phyloP scores from a whole-genome alignment of 2,329 filamentous ascomycete genomes.

The Monosporascus sp. region DNA sequence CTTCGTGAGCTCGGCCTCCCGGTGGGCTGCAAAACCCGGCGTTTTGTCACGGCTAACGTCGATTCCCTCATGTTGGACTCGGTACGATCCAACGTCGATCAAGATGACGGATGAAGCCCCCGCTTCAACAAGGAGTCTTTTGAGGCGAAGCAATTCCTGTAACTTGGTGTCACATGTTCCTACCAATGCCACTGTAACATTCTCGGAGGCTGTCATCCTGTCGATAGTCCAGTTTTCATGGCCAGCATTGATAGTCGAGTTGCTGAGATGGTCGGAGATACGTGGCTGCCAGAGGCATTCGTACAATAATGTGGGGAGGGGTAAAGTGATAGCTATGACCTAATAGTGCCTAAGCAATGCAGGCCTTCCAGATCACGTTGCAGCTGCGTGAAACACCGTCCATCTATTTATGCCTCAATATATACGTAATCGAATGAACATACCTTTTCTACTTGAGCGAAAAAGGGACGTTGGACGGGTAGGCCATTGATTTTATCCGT shows the following conservation, averaged over 20 bases:
- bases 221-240: background rate
- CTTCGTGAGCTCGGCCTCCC: conserved; percentile 24
- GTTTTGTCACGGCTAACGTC: conserved; percentile 33
- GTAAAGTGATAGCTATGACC: background rate
- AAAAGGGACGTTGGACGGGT: no score
- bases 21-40: conserved; percentile 33
- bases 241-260: no score
- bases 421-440: background rate
- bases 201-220: background rate
- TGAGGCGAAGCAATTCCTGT: conserved; percentile 49
- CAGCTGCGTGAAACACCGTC: background rate
- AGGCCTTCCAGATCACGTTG: background rate
- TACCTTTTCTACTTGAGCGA: background rate
- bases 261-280: no score
- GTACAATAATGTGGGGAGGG: background rate
- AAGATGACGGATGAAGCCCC: conserved; percentile 34
- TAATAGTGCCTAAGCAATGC: background rate
- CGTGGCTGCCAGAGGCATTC: no score
- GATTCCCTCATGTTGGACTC: conserved; percentile 39
- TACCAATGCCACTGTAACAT: conserved; percentile 34
- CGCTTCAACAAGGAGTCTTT: conserved; percentile 33
- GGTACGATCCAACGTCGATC: conserved; percentile 49
- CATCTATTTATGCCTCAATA: background rate
- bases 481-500: no score
- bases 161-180: conserved; percentile 63